Percentiles rank a stretch among this genome's conserved stretches.
These are phyloP conservation scores for Corinectria fuckeliana DNA, from an alignment of 2,329 filamentous ascomycete species.

Conservation along the genomic window DNA sequence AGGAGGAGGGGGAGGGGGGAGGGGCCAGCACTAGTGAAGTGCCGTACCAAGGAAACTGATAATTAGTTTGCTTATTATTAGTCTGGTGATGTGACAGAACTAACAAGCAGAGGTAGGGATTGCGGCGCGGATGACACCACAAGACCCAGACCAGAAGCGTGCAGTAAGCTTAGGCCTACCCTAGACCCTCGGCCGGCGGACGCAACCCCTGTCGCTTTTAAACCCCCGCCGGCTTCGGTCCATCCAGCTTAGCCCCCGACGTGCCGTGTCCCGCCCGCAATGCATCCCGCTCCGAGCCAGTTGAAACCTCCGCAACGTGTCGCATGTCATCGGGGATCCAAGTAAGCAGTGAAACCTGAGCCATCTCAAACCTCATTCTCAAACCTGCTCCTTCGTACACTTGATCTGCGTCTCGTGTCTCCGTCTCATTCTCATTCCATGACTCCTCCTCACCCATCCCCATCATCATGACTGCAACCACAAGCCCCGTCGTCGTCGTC, in stretches of 20 bases:
- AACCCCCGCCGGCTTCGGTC: too few species aligned
- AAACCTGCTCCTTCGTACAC: background rate
- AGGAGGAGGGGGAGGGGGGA: too few species aligned
- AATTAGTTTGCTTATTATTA: too few species aligned
- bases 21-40: too few species aligned
- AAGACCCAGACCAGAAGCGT: too few species aligned
- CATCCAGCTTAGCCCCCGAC: background rate
- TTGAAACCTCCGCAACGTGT: conserved; percentile 1
- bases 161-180: background rate
- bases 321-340: too few species aligned
- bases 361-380: background rate
- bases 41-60: too few species aligned
- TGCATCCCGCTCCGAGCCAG: conserved; percentile 4
- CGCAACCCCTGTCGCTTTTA: background rate
- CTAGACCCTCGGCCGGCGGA: background rate
- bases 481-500: conserved; percentile 47
- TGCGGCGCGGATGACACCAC: background rate
- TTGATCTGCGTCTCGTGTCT: background rate
- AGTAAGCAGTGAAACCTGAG: too few species aligned
- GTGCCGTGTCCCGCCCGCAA: background rate
- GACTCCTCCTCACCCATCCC: background rate
- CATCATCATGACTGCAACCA: background rate
- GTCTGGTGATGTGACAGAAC: too few species aligned
- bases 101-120: too few species aligned
- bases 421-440: background rate